These are phyloP conservation scores for Leccinellum albellum DNA, from an alignment of 768 basidiomycete species.

Conservation along the genomic window DNA sequence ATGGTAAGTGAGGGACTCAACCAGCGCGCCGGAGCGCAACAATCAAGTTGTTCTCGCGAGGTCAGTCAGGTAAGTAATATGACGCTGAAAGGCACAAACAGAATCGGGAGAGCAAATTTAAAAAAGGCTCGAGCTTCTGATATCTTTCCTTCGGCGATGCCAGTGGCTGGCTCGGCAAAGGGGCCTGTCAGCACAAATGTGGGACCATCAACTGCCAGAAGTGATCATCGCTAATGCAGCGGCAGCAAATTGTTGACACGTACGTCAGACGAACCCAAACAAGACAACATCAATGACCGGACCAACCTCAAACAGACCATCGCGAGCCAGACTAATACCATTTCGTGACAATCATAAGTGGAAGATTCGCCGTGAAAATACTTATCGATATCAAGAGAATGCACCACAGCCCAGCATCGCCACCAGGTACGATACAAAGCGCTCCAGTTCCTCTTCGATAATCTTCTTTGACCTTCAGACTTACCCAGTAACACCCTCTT, in stretches of 20 bases:
- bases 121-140: too few species aligned
- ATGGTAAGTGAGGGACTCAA: too few species aligned
- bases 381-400: slow-evolving; percentile 31
- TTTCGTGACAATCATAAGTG: background rate
- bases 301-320: background rate
- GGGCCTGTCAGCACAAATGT: background rate
- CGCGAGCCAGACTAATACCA: background rate
- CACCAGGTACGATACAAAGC: slow-evolving; percentile 84
- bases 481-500: slow-evolving; percentile 85
- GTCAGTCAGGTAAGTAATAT: too few species aligned
- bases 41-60: too few species aligned
- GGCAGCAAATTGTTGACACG: background rate
- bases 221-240: background rate
- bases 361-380: background rate
- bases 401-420: slow-evolving; percentile 66
- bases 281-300: background rate
- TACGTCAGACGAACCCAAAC: too few species aligned
- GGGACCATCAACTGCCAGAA: background rate
- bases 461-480: slow-evolving; percentile 53
- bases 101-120: too few species aligned
- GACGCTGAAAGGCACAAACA: too few species aligned
- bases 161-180: too few species aligned
- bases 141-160: too few species aligned
- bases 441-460: slow-evolving; percentile 68
- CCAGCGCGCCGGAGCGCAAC: too few species aligned